Evolutionary conservation across 163 green algal genomes (phyloP), one percentile per base, ranked within the genome.

Genomic region (Scenedesmus sp.): DNA sequence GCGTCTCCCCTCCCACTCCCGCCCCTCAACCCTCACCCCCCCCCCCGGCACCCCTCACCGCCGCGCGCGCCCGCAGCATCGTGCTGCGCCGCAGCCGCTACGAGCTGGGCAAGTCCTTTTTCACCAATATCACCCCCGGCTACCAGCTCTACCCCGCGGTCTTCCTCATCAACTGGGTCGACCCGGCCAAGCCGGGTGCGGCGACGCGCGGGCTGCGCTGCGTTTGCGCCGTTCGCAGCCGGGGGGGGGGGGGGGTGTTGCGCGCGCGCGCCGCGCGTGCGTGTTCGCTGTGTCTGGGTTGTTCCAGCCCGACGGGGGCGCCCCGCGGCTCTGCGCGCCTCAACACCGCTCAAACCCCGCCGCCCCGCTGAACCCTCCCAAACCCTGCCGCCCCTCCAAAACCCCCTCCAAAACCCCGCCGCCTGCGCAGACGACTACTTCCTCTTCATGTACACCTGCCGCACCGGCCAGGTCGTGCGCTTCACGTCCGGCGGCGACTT

Each of bases 401-500:
- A n/a, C n/a, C n/a, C n/a, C n/a, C n/a, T n/a, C n/a, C n/a, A n/a
- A n/a, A n/a, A n/a, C n/a, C n/a, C n/a, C n/a, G n/a, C n/a, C n/a
- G n/a, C n/a, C n/a, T n/a, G n/a, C n/a, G 42, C 39, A 51, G 74
- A 75, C 29, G 74, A 81, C 39, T 73, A 60, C 48, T 81, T 81
- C 62, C 26, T 81, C 24, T 73, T 81, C 36, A 75, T 81, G 62
- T 81, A 81, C 62, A 81, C 74, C 11, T 81, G 74, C 62, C 74
- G 74, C 45, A 81, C 74, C 15, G 74, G 74, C 24, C 74, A 81
- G 28, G 39, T 81, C 26, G 74, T 75, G 29, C 44, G 74, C 2
- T 74, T 81, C 50, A 69, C 74, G 3, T 60, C 29, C 20, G 50
- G 75, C 26, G 44, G 44, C 26, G 31, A 81, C 33, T 81, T 81